Base-by-base conservation (phyloP, 495 filamentous ascomycete species). In the Penicillium paradoxum region DNA sequence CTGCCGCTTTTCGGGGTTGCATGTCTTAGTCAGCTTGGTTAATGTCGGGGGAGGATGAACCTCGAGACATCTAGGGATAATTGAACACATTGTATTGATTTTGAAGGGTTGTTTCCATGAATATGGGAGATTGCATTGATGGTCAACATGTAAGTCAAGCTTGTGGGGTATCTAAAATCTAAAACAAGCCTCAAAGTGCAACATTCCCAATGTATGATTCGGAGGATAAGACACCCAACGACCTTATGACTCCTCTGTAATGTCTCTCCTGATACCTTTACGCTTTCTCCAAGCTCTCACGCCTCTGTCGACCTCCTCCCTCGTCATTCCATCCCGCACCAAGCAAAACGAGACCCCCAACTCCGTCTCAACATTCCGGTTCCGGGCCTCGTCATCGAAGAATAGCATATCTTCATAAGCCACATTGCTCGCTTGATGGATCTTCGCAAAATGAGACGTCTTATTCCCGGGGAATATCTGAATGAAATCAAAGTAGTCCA, bases 381-480 rank as follows among this genome's bases (percentile, higher is more conserved):
- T 98, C 53, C 92, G 74, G 40, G 77, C 70, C 79, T 98, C 92
- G 56, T 98, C 92, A 59, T 98, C 92, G 62, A 97, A 98, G 60
- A 98, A 98, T 53, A 98, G 63, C 89, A 97, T 96, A 40, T 97
- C 88, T 38, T 82, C 77, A 62, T 83, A 95, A 9, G 54, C 58
- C 10, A 79, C 49, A 41, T 83, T 82, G 21, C 83, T 88, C 19
- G 79, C 70, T 68, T 85, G 80, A 2, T 86, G 75, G 46, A 98
- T 73, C 11, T 76, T 71, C 57, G 82, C 72, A 56, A 98, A 95
- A 68, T 98, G 93, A 64, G 83, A 79, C 15, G 86, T 83, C 79
- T 98, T 98, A 54, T 77, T 87, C 1, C 83, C 84, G 0, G 92
- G 90, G 64, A 91, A 97, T 36, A 97, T 96, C 76, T 97, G 88